Base-by-base conservation (phyloP, 2,329 filamentous ascomycete genomes). In the Rhinocladiella similis region DNA sequence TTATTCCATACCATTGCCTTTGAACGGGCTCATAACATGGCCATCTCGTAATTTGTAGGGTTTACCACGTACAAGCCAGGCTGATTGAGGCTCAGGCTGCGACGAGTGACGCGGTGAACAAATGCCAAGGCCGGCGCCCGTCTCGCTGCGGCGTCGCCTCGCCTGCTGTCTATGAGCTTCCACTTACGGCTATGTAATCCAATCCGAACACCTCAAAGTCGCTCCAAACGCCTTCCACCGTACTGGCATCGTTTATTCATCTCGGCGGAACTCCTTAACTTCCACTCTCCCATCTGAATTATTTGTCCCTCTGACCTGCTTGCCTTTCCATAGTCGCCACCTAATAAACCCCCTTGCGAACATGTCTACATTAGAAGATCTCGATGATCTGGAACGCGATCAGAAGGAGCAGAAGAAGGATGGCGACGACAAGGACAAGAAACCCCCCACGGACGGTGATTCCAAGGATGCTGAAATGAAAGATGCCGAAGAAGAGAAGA, bases 351-450 rank as follows among this genome's bases (percentile, higher is more conserved):
- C 27, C 16, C 36, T 29, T 33, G 25, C 67, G 71, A 80, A 62
- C 72, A 95, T 95, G 91, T 91, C 91, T 67, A 94, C 90, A 66
- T 86, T 95, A 69, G 91, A 96, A 79, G 91, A 95, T 79, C 88
- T 95, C 71, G 90, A 95, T 72, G 89, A 92, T 74, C 82, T 95
- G 73, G 89, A 94, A 80, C 88, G 87, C 75, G 85, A 87, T 68
- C 83, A 76, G 82, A 87, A 85, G 74, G 81, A 87, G 72, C 80
- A 84, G 66, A 80, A 83, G 66, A 81, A 82, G 66, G 77, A 73
- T 48, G 77, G 80, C 61, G 80, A 83, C 64, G 80, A 78, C 62
- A 81, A 83, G 68, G 80, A 83, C 68, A 82, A 82, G 70, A 83
- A 83, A 72, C 67, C 74, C 52, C 49, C 52, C 10, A 36, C 49